These are phyloP conservation scores for Podila horticola DNA, from an alignment of 192 early-diverging fungal genomes.

Conservation along the genomic window DNA sequence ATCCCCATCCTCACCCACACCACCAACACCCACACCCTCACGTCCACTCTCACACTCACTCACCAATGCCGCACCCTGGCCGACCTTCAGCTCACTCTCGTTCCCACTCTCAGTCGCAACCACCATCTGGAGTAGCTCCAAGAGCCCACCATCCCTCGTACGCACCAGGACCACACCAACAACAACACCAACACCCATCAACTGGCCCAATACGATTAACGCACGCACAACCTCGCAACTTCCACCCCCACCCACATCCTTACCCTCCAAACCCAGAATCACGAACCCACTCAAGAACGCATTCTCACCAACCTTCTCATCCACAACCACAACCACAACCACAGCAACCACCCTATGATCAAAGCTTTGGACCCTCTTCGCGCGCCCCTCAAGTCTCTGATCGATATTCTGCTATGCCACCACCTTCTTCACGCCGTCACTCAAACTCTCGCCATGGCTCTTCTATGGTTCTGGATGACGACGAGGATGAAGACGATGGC, in stretches of 20 bases:
- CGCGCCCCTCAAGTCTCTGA: no score
- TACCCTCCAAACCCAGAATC: constrained; percentile 4
- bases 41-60: neutral
- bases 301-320: constrained; percentile 1
- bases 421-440: neutral
- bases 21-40: neutral
- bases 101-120: constrained; percentile 2
- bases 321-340: neutral
- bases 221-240: neutral
- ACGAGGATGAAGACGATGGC: constrained; percentile 49
- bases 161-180: neutral
- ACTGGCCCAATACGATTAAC: neutral
- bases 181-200: neutral
- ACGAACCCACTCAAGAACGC: constrained; percentile 18
- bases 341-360: neutral
- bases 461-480: constrained; percentile 23
- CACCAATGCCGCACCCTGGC: neutral
- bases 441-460: neutral
- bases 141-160: constrained; percentile 8
- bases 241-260: constrained; percentile 10
- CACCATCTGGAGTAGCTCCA: neutral
- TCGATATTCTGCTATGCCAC: neutral
- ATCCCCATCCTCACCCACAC: neutral
- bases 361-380: neutral
- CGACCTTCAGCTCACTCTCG: neutral